Evolutionary conservation across 495 filamentous ascomycete species (phyloP).

Genomic region (Darksidea phi): DNA sequence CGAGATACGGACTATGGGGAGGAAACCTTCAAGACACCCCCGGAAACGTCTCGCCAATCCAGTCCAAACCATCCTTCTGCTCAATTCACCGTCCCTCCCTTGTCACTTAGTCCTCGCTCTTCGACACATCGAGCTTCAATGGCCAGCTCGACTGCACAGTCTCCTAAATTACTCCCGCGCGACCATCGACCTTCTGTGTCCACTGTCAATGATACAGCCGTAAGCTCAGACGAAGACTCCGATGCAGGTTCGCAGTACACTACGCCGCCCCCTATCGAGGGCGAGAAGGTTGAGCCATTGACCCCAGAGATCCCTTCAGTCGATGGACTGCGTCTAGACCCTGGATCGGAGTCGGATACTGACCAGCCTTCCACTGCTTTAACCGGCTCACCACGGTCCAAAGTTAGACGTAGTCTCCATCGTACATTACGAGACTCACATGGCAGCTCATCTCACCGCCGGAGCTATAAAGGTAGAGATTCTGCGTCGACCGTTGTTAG

Average conservation of each 20-base stretch:
- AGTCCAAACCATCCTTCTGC: constrained; percentile 50
- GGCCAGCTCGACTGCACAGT: constrained; percentile 42
- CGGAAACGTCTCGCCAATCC: constrained; percentile 35
- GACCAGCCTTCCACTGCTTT: constrained; percentile 31
- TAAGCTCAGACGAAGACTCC: constrained; percentile 28
- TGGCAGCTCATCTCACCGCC: constrained; percentile 45
- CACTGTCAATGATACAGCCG: constrained; percentile 12
- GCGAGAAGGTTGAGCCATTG: constrained; percentile 7
- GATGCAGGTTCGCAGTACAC: constrained; percentile 25
- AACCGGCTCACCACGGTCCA: constrained; percentile 46
- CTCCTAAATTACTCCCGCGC: constrained; percentile 24
- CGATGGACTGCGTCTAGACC: constrained; percentile 46
- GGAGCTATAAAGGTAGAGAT: constrained; percentile 74
- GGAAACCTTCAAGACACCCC: constrained; percentile 40
- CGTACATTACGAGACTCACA: constrained; percentile 86
- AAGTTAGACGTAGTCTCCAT: constrained; percentile 84
- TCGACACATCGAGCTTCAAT: constrained; percentile 33
- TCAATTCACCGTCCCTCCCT: constrained; percentile 54
- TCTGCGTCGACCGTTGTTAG: constrained; percentile 61
- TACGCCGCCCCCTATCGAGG: constrained; percentile 29
- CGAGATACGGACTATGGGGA: constrained; percentile 36
- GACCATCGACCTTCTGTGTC: constrained; percentile 33
- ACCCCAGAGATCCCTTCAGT: constrained; percentile 23
- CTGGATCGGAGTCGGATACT: constrained; percentile 39
- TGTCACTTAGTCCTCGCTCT: constrained; percentile 42